A percentile compares a stretch with the other conserved stretches of the same genome.
Evolutionary conservation across 768 basidiomycete species (phyloP).

Genomic region (Boletellus sp.): DNA sequence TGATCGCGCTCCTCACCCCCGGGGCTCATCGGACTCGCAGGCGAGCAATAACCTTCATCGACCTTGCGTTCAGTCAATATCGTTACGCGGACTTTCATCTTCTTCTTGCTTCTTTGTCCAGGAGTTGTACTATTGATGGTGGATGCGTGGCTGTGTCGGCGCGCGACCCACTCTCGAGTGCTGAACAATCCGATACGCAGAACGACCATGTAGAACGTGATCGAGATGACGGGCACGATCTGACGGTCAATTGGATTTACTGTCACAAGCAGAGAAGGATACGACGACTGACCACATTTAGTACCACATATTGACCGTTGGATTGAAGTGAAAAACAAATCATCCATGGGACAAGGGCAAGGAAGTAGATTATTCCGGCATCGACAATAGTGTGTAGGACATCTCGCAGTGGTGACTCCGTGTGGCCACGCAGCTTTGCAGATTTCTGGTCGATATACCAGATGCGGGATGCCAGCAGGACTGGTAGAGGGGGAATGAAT

Average conservation of each 20-base stretch:
- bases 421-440: conserved; percentile 11
- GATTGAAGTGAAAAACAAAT: conserved; percentile 26
- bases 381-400: conserved; percentile 31
- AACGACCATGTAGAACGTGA: conserved; percentile 19
- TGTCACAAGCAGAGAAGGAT: neutral
- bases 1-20: no score
- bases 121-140: no score
- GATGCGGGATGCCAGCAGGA: conserved; percentile 24
- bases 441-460: conserved; percentile 23
- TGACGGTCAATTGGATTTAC: neutral
- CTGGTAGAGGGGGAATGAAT: conserved; percentile 1
- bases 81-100: neutral
- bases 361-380: conserved; percentile 33
- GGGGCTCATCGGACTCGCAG: neutral
- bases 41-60: neutral
- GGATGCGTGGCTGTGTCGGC: no score
- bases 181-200: conserved; percentile 5
- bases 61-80: neutral
- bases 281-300: conserved; percentile 28
- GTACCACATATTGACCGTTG: conserved; percentile 31
- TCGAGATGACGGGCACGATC: conserved; percentile 12
- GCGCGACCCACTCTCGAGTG: no score
- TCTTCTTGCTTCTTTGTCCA: neutral
- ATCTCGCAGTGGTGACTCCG: neutral
- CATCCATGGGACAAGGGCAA: conserved; percentile 31